These are phyloP conservation scores for Fragilariopsis cylindrus DNA, from an alignment of 108 stramenopile genomes.

Conservation along the genomic window DNA sequence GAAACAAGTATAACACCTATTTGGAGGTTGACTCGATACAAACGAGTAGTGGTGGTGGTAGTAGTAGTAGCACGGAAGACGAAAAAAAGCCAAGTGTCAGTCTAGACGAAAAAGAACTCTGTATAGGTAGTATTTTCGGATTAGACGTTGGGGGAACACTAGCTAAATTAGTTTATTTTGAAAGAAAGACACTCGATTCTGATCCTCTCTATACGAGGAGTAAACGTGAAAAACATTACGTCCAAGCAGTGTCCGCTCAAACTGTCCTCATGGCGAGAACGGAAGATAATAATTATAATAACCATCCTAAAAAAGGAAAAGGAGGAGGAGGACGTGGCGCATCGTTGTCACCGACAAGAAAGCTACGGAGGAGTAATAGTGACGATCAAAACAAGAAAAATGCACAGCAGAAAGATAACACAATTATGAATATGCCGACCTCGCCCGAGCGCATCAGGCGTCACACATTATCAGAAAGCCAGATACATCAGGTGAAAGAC, in stretches of 20 bases:
- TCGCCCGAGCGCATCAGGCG: too few species aligned
- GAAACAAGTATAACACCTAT: background rate
- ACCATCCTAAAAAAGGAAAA: background rate
- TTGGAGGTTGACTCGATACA: background rate
- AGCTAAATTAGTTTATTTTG: conserved; percentile 96
- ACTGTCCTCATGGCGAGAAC: conserved; percentile 59
- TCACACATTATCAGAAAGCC: too few species aligned
- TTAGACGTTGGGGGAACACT: conserved; percentile 91
- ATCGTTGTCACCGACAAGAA: conserved; percentile 3
- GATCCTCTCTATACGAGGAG: conserved; percentile 22
- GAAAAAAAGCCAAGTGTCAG: background rate
- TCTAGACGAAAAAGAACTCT: conserved; percentile 36
- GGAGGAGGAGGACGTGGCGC: background rate
- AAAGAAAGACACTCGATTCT: conserved; percentile 48
- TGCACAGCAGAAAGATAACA: too few species aligned
- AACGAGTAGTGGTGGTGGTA: background rate
- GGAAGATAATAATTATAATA: background rate
- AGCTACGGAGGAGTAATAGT: background rate
- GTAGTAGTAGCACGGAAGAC: background rate
- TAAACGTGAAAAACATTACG: conserved; percentile 55
- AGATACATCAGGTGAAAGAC: too few species aligned
- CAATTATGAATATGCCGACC: too few species aligned
- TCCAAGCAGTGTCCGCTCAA: conserved; percentile 58
- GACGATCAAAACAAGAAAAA: too few species aligned
- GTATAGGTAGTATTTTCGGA: conserved; percentile 69